phyloP scores from a whole-genome alignment of 1,284 basidiomycete species.

The Phlebopus sp. region DNA sequence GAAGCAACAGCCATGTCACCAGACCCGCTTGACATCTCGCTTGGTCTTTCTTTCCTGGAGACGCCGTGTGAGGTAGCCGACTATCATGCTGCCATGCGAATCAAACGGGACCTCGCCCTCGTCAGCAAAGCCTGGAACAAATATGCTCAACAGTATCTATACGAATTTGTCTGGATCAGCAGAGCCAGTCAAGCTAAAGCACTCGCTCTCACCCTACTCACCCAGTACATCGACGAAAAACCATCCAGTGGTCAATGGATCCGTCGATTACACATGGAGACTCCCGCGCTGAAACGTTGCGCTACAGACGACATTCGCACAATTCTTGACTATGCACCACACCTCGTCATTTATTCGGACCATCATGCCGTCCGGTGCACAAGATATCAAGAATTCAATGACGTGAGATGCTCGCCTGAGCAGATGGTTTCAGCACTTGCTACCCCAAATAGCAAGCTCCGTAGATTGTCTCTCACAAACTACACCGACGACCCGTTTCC shows the following conservation, averaged over 20 bases:
- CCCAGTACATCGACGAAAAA: conserved; percentile 40
- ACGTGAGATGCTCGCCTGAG: conserved; percentile 47
- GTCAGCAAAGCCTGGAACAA: conserved; percentile 57
- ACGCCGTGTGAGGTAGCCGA: conserved; percentile 34
- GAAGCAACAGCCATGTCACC: conserved; percentile 44
- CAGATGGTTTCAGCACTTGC: conserved; percentile 57
- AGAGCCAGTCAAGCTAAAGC: conserved; percentile 54
- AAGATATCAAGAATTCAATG: conserved; percentile 41
- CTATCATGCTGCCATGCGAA: conserved; percentile 46
- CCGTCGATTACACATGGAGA: conserved; percentile 65
- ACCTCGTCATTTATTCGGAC: conserved; percentile 59
- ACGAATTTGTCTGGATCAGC: conserved; percentile 67
- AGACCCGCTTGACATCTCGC: conserved; percentile 45
- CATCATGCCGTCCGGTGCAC: conserved; percentile 58
- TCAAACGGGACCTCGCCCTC: conserved; percentile 49
- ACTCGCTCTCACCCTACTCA: conserved; percentile 52
- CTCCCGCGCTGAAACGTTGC: conserved; percentile 63
- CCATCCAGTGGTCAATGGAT: conserved; percentile 53
- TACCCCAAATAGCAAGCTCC: conserved; percentile 49
- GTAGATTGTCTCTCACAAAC: conserved; percentile 64
- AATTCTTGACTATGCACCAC: conserved; percentile 61
- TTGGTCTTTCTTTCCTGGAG: conserved; percentile 50
- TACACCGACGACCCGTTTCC: conserved; percentile 65
- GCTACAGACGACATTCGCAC: conserved; percentile 59
- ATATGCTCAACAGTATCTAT: conserved; percentile 52